Percentiles rank a stretch among this genome's conserved stretches.
These are phyloP conservation scores for Tolypocladium ovalisporum DNA, from an alignment of 2,329 filamentous ascomycete genomes.

Conservation along the genomic window DNA sequence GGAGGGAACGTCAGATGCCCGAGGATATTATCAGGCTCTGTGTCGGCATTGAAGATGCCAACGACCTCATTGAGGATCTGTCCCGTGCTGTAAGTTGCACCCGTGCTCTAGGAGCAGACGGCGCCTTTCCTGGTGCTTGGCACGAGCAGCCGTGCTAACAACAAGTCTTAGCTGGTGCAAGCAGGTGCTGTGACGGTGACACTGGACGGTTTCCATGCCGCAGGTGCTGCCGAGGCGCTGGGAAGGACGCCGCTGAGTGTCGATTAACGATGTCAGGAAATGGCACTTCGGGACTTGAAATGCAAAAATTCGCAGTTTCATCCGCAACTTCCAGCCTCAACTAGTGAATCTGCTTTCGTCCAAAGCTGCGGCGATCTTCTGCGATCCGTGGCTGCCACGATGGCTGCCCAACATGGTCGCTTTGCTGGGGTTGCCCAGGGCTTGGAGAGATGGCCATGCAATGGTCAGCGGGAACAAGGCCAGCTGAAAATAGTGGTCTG, in stretches of 20 bases:
- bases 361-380: neutral
- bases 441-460: neutral
- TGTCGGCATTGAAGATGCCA: slow-evolving; percentile 87
- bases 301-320: neutral
- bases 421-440: neutral
- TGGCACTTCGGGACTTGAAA: neutral
- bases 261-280: slow-evolving; percentile 1
- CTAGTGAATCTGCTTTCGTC: neutral
- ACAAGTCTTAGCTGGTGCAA: slow-evolving; percentile 62
- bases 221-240: slow-evolving; percentile 20
- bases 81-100: slow-evolving; percentile 66
- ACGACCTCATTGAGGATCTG: slow-evolving; percentile 88
- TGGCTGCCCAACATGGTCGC: neutral
- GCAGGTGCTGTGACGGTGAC: slow-evolving; percentile 85
- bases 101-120: neutral
- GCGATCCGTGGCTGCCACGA: neutral
- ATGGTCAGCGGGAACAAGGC: neutral
- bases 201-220: slow-evolving; percentile 68
- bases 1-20: slow-evolving; percentile 80
- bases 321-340: neutral
- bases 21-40: slow-evolving; percentile 95
- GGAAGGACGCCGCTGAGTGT: slow-evolving; percentile 17
- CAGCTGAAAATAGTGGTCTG: neutral
- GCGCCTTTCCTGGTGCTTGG: neutral
- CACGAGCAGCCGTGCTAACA: neutral